A percentile compares a stretch with the other conserved stretches of the same genome.
Conservation (phyloP, 139 green algal species). For the Auxenochlorella protothecoides region DNA sequence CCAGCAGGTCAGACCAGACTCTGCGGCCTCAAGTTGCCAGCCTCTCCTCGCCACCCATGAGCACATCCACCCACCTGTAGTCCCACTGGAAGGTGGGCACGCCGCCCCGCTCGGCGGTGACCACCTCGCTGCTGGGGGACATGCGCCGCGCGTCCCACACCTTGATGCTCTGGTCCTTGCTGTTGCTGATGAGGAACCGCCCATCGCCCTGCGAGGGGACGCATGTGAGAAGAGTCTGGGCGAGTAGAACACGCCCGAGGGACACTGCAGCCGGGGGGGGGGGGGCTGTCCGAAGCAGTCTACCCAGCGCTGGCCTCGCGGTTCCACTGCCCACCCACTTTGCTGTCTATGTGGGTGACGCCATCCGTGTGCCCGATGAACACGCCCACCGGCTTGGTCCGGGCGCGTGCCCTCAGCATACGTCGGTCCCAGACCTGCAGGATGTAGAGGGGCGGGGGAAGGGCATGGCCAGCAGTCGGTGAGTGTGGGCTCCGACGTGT, state of each 20-base stretch:
- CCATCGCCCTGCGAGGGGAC: slow-evolving; percentile 32
- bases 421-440: slow-evolving; percentile 67
- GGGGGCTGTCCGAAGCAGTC: not conserved
- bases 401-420: slow-evolving; percentile 14
- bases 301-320: not conserved
- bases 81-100: slow-evolving; percentile 58
- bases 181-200: slow-evolving; percentile 75
- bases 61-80: slow-evolving; percentile 32
- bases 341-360: slow-evolving; percentile 73
- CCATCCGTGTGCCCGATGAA: slow-evolving; percentile 88
- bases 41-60: no score
- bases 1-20: no score
- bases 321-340: slow-evolving; percentile 11
- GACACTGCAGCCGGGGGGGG: slow-evolving; percentile 17
- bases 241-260: not conserved
- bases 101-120: not conserved
- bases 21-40: no score
- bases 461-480: no score
- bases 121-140: not conserved
- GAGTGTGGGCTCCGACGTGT: not conserved
- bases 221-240: not conserved
- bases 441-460: not conserved
- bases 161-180: slow-evolving; percentile 91
- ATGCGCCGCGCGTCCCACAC: slow-evolving; percentile 79
- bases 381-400: slow-evolving; percentile 41